Conservation (phyloP, 805 yeast genomes). For the Ogataea paraovalis region DNA sequence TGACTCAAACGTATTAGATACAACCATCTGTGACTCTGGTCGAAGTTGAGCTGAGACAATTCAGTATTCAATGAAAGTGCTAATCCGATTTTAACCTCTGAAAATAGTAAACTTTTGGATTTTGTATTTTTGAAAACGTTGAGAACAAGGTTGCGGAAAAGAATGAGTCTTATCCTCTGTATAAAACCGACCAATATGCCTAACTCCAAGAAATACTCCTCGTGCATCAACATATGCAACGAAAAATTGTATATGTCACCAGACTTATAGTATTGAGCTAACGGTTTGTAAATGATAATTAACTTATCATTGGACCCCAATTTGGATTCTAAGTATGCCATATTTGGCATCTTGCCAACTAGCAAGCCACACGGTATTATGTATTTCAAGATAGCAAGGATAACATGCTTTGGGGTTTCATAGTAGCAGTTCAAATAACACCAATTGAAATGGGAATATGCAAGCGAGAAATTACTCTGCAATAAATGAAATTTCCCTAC, state of each 20-base stretch:
- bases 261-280: slow-evolving; percentile 32
- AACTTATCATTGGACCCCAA: slow-evolving; percentile 18
- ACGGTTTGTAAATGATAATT: slow-evolving; percentile 34
- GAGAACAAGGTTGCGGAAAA: slow-evolving; percentile 40
- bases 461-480: slow-evolving; percentile 45
- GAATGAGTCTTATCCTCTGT: slow-evolving; percentile 41
- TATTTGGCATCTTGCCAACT: slow-evolving; percentile 48
- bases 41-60: slow-evolving; percentile 6
- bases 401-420: slow-evolving; percentile 25
- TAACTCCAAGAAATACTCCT: slow-evolving; percentile 35
- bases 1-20: slow-evolving; percentile 12
- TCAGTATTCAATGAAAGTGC: slow-evolving; percentile 16
- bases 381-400: slow-evolving; percentile 38
- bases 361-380: slow-evolving; percentile 50
- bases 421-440: slow-evolving; percentile 38
- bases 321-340: slow-evolving; percentile 19
- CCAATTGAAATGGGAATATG: slow-evolving; percentile 48
- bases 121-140: slow-evolving; percentile 19
- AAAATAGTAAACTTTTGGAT: slow-evolving; percentile 13
- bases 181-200: slow-evolving; percentile 40
- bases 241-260: slow-evolving; percentile 42
- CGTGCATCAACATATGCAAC: slow-evolving; percentile 30
- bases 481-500: slow-evolving; percentile 51
- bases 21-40: slow-evolving; percentile 13
- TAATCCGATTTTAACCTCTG: slow-evolving; percentile 24